Base-by-base conservation (phyloP, 306 rosid genomes). In the Delonix regia region DNA sequence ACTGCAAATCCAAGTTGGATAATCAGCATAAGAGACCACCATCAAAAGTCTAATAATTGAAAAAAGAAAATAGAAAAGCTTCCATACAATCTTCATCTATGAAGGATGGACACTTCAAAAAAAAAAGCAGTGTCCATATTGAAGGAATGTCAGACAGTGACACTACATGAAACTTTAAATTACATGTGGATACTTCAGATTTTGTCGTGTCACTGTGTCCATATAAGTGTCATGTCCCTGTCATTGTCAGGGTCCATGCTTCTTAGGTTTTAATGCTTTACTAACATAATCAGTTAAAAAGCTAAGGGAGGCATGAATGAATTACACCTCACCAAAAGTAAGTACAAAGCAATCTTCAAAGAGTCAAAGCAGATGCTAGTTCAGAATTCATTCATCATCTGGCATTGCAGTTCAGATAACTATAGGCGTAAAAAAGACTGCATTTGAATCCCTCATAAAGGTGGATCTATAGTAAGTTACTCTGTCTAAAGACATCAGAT, bases 1-100 rank as follows among this genome's bases (percentile, higher is more conserved):
- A 87, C 99, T 95, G 93, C 89, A 92, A 49, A 74, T 71, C 78
- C 80, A 84, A 65, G 71, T 76, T 79, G 78, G 51, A 41, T 59
- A 18, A 90, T 87, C 80, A 89, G 85, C 79, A 72, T 39, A 85
- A 78, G 73, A 57, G 45, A 34, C 6, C 6, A 34, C 2, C 6
- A 24, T 33, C 25, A 55, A 25, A 71, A 25, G 27, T 28, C 34
- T 45, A 55, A 24, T 55, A 14, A 39, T 28, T 30, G 9, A 60
- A 57, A 59, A 27, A 59, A 12, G 21, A 12, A 30, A 27, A 61
- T 30, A n/a, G 24, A 5, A 75, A 75, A 59, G 59, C 22, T 69
- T 57, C 51, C 72, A 75, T 19, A 59, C 47, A 45, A 38, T 47
- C 36, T 70, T 18, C 27, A 53, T 53, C 27, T 9, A 53, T 19